Percentiles rank a stretch among this genome's conserved stretches.
Conservation (phyloP, 345 rosid genomes). For the Excoecaria cochinchinensis region DNA sequence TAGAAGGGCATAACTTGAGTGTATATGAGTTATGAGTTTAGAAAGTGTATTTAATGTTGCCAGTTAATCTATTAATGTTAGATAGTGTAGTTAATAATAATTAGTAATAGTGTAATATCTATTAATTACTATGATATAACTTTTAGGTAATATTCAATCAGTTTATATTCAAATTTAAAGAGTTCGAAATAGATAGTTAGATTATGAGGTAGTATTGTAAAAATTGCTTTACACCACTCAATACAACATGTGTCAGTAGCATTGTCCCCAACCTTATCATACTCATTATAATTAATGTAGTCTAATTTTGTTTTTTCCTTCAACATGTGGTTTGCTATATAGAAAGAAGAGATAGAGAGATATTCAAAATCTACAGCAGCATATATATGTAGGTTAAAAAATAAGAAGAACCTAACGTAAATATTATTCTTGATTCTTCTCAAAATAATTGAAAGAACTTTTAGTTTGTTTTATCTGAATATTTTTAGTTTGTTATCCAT, state of each 20-base stretch:
- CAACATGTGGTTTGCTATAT: constrained; percentile 11
- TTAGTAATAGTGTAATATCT: too few species aligned
- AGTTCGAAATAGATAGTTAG: too few species aligned
- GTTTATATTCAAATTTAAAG: too few species aligned
- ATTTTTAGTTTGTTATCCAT: neutral
- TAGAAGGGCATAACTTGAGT: too few species aligned
- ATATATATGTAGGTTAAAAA: neutral
- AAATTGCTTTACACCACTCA: neutral
- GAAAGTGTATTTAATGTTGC: too few species aligned
- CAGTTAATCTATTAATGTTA: too few species aligned
- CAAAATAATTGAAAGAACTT: neutral
- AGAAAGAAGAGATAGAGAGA: neutral
- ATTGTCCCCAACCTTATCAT: neutral
- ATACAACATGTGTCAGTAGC: neutral
- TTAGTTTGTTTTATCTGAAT: constrained; percentile 7
- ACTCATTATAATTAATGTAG: neutral
- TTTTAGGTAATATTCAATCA: too few species aligned
- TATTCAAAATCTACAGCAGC: neutral
- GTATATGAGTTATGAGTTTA: too few species aligned
- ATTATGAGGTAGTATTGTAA: too few species aligned
- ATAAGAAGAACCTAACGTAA: neutral
- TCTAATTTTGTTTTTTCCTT: constrained; percentile 13
- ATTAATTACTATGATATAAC: too few species aligned
- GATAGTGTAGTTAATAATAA: too few species aligned
- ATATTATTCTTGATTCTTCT: neutral